Evolutionary conservation across 176 grass and related monocot species (phyloP), one percentile per base, ranked within the genome.

Genomic region (Secale cereale): DNA sequence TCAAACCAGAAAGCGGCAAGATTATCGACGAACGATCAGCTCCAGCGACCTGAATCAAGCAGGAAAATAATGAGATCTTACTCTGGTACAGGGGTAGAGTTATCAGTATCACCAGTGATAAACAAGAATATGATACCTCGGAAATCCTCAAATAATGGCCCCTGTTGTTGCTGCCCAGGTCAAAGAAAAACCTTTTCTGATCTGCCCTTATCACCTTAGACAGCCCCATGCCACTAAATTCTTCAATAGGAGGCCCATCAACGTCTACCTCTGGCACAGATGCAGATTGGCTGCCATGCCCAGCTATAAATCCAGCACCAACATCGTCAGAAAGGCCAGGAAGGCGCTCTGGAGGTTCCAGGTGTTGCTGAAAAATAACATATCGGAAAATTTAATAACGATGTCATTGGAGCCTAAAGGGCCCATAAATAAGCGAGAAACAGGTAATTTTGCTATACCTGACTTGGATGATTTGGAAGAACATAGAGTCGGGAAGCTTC

Each of bases 151-250:
- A 89, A 86, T 95, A 98, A 83, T 98, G 97, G 6, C 97, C 97
- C 65, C 97, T 91, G 41, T 94, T 98, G 84, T 98, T 98, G 71
- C 90, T 98, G 31, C 97, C 97, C 41, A 98, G 82, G 65, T 99
- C 97, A 79, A 99, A 99, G 86, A 99, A 99, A 78, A 99, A 99
- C 84, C 91, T 92, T 86, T 99, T 99, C 48, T 99, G 97, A 83
- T 99, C 97, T 66, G 84, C 97, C 88, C 97, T 91, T 70, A 99
- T 95, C 65, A 99, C 97, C 79, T 99, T 99, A 40, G 97, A 99
- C 90, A 94, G 85, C 60, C 93, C 97, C 79, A 92, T 87, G 77
- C 89, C 87, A 31, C 89, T 87, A 63, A 98, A 92, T 85, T 96
- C 97, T 87, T 99, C 97, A 68, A 91, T 94, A 52, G 91, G 89